These are phyloP conservation scores for Globisporangium nodosum DNA, from an alignment of 352 stramenopile genomes.

Conservation along the genomic window DNA sequence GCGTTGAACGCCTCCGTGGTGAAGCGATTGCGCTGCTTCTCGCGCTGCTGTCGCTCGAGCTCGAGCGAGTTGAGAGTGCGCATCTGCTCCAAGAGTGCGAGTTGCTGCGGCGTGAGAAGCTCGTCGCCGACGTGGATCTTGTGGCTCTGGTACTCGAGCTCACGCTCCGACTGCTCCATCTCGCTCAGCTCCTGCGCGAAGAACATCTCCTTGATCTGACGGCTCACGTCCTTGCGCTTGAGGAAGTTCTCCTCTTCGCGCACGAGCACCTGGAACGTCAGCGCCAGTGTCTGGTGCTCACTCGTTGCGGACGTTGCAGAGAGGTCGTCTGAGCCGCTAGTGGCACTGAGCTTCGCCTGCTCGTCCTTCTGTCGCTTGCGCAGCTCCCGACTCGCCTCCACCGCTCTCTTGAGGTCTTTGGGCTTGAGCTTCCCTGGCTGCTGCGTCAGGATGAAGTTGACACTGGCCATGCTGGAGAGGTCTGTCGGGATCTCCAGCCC, in stretches of 20 bases:
- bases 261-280: constrained; percentile 52
- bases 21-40: constrained; percentile 39
- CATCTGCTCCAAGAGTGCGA: constrained; percentile 42
- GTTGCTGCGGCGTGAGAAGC: constrained; percentile 45
- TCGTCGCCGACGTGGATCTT: constrained; percentile 54
- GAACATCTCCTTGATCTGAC: constrained; percentile 73
- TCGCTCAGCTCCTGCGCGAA: constrained; percentile 81
- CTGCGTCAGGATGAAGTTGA: constrained; percentile 88
- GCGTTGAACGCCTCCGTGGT: constrained; percentile 27
- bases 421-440: constrained; percentile 85
- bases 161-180: constrained; percentile 62
- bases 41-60: constrained; percentile 27
- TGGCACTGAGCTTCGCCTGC: constrained; percentile 34
- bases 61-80: constrained; percentile 28
- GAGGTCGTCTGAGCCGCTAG: constrained; percentile 4
- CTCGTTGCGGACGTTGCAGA: background rate
- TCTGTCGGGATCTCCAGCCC: constrained; percentile 63
- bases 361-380: constrained; percentile 60
- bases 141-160: constrained; percentile 85
- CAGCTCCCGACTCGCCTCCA: constrained; percentile 69
- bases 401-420: constrained; percentile 87
- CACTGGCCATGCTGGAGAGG: constrained; percentile 50
- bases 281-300: constrained; percentile 9
- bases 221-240: constrained; percentile 28
- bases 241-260: constrained; percentile 42